Evolutionary conservation across 176 grass and related monocot genomes (phyloP), one percentile per base, ranked within the genome.

Genomic region (Alopecurus myosuroides): DNA sequence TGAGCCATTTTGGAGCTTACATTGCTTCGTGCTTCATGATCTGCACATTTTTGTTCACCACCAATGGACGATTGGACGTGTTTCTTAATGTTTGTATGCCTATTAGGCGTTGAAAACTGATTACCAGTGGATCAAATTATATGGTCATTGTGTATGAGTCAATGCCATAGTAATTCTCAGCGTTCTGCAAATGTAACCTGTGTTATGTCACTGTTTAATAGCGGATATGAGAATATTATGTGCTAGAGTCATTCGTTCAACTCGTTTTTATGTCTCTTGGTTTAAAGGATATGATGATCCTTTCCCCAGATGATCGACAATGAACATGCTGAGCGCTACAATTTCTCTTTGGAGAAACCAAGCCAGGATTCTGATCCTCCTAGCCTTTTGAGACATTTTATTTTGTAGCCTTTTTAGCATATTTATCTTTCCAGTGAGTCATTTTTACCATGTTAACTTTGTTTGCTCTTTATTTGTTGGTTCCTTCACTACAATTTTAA

Each of bases 251-350:
- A 29, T 1, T 17, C 7, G 37, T 23, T 53, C 4, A 67, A 18
- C 37, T 25, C 3, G 39, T 81, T 56, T 66, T 4, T 42, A 10
- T 22, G 12, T 20, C 0, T 8, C 9, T 37, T 6, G 0, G 6
- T 53, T 40, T 68, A 61, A 48, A 67, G 80, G 66, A 87, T 58
- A 62, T 80, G 89, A 84, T 84, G 84, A 90, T 65, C 57, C 75
- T 90, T 90, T 90, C 80, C 88, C 84, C 84, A 87, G 67, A 87
- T 90, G 84, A 90, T 75, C 68, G 57, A 87, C 76, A 68, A 41
- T 90, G 85, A 87, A 87, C 80, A 90, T 90, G 46, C 67, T 87
- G 88, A 79, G 84, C 57, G 46, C 80, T 84, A 49, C n/a, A 20
- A 48, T 67, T 86, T 87, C 80, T 90, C 84, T 68, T 76, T 3